These are phyloP conservation scores for Dioszegia aurantiaca DNA, from an alignment of 768 basidiomycete species.

Conservation along the genomic window DNA sequence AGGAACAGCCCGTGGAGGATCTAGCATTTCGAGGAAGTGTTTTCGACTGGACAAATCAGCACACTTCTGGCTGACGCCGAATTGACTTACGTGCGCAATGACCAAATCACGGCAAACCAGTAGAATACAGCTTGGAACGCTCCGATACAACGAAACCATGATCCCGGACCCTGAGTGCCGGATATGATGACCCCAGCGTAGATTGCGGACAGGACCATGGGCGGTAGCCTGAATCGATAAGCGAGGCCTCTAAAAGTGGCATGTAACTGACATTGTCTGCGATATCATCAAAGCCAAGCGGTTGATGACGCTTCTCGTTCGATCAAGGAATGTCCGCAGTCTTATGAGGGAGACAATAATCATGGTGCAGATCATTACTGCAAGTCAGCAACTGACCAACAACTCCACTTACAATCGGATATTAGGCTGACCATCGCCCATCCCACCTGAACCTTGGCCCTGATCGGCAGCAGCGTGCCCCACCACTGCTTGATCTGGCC, in stretches of 20 bases:
- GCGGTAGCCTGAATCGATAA: neutral
- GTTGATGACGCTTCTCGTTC: conserved; percentile 1
- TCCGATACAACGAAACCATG: neutral
- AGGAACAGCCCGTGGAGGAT: neutral
- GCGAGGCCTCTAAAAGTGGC: neutral
- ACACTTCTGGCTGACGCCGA: neutral
- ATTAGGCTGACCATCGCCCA: neutral
- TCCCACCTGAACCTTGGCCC: neutral
- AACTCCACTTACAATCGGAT: neutral
- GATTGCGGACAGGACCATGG: neutral
- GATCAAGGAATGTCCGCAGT: neutral
- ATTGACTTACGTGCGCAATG: neutral
- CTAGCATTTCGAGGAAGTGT: neutral
- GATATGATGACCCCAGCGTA: conserved; percentile 2
- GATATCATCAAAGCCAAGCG: neutral
- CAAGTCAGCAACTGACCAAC: neutral
- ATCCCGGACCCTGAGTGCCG: neutral
- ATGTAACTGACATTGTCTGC: neutral
- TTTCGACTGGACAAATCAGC: neutral
- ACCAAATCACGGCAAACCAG: neutral
- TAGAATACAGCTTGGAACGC: neutral
- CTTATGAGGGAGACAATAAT: neutral
- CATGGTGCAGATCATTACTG: conserved; percentile 1
- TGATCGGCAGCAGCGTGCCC: neutral
- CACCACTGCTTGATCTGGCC: neutral